Percentiles rank a stretch among this genome's conserved stretches.
Conservation (phyloP, 768 basidiomycete genomes). For the Pilatotrama ljubarskyi region DNA sequence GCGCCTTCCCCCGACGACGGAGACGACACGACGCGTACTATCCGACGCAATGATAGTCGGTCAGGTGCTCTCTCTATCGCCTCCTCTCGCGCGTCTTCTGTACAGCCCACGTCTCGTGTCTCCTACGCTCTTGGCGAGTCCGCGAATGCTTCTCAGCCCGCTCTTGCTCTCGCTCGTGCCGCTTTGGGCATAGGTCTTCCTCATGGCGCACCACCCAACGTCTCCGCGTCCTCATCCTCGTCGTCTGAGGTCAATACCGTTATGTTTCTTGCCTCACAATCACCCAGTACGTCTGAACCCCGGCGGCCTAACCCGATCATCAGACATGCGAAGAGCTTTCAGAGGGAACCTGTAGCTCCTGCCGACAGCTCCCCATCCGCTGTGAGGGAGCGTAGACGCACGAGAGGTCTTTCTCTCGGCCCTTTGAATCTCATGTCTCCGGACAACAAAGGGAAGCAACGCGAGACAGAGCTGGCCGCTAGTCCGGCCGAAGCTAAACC, state of each 20-base stretch:
- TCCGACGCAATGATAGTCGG: neutral
- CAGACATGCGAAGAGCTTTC: slow-evolving; percentile 56
- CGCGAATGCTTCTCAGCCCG: slow-evolving; percentile 28
- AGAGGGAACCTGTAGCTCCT: slow-evolving; percentile 36
- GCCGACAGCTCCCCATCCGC: slow-evolving; percentile 24
- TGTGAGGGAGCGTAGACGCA: slow-evolving; percentile 34
- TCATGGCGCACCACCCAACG: slow-evolving; percentile 44
- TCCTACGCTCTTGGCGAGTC: slow-evolving; percentile 17
- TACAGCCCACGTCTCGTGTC: slow-evolving; percentile 12
- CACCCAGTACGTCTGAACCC: slow-evolving; percentile 21
- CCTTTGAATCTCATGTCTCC: slow-evolving; percentile 42
- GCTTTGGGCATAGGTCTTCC: slow-evolving; percentile 60
- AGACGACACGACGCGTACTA: slow-evolving; percentile 2
- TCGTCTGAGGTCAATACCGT: slow-evolving; percentile 51
- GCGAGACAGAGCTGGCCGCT: slow-evolving; percentile 35
- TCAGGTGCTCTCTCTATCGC: slow-evolving; percentile 5
- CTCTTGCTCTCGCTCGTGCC: slow-evolving; percentile 53
- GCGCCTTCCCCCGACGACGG: neutral
- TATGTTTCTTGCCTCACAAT: slow-evolving; percentile 37
- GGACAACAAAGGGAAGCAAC: slow-evolving; percentile 43
- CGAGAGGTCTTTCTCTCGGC: slow-evolving; percentile 60
- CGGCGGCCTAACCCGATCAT: slow-evolving; percentile 27
- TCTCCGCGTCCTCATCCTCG: slow-evolving; percentile 38
- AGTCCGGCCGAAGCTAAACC: slow-evolving; percentile 37
- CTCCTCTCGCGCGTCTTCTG: slow-evolving; percentile 19